These are phyloP conservation scores for Anacardium occidentale DNA, from an alignment of 345 rosid genomes.

Conservation along the genomic window DNA sequence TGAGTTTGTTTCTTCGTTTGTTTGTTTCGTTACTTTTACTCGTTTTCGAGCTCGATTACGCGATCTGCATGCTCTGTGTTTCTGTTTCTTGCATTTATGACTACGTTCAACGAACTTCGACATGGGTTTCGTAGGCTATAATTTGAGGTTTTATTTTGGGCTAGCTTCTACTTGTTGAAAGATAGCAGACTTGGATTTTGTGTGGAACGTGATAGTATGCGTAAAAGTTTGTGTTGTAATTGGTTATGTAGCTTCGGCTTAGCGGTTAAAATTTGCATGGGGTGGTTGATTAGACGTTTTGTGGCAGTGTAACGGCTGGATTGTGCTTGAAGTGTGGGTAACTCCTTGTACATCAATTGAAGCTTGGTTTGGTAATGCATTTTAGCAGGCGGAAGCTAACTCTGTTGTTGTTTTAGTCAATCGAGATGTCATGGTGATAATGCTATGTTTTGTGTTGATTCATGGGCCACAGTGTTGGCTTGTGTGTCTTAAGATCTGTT, in stretches of 20 bases:
- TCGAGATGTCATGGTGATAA: background rate
- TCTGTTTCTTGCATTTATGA: slow-evolving; percentile 9
- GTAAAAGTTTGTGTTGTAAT: background rate
- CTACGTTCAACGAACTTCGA: slow-evolving; percentile 2
- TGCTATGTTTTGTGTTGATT: background rate
- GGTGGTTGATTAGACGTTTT: background rate
- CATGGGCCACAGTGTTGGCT: slow-evolving; percentile 2
- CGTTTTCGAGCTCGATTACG: slow-evolving; percentile 14
- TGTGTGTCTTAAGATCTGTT: slow-evolving; percentile 2
- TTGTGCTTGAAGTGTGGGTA: slow-evolving; percentile 1
- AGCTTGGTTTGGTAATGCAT: background rate
- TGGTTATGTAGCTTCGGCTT: background rate
- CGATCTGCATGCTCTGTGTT: slow-evolving; percentile 7
- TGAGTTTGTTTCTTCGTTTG: slow-evolving; percentile 20
- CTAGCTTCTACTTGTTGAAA: background rate
- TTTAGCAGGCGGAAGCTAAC: background rate
- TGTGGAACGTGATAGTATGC: background rate
- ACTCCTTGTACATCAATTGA: slow-evolving; percentile 3
- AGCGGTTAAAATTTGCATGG: slow-evolving; percentile 4
- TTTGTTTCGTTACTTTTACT: background rate
- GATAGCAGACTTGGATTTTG: slow-evolving; percentile 3
- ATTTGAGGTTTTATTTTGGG: background rate
- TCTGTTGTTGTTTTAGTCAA: background rate
- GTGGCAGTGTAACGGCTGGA: slow-evolving; percentile 7
- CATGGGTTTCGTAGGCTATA: background rate